Conservation (phyloP, 768 basidiomycete species). For the Mycena rebaudengoi region DNA sequence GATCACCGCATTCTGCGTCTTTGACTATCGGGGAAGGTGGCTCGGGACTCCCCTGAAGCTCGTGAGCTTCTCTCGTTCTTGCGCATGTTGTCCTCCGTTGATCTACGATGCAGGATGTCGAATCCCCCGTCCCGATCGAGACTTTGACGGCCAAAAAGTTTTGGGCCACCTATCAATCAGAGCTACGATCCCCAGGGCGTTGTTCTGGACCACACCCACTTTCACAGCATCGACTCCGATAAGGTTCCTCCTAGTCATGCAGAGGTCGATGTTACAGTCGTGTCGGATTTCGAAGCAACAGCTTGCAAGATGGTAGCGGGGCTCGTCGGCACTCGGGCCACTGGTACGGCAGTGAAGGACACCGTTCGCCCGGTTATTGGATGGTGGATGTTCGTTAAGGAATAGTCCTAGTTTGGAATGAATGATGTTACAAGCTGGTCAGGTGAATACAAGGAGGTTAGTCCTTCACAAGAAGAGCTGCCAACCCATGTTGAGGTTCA, state of each 20-base stretch:
- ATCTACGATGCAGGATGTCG: background rate
- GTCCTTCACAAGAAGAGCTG: too few species aligned
- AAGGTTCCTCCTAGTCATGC: constrained; percentile 26
- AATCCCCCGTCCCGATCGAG: background rate
- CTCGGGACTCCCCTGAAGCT: background rate
- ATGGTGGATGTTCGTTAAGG: constrained; percentile 21
- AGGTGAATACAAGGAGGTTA: too few species aligned
- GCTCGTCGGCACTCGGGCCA: constrained; percentile 22
- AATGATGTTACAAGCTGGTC: too few species aligned
- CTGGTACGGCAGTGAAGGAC: constrained; percentile 14
- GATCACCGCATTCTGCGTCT: constrained; percentile 8
- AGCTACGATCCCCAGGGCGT: background rate
- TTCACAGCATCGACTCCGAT: background rate
- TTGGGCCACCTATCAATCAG: background rate
- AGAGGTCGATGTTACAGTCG: constrained; percentile 32
- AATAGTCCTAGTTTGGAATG: too few species aligned
- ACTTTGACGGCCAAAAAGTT: background rate
- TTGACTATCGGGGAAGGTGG: background rate
- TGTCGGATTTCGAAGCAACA: constrained; percentile 28
- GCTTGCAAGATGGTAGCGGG: constrained; percentile 34
- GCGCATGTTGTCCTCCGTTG: background rate
- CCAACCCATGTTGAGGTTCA: too few species aligned
- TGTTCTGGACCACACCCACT: background rate
- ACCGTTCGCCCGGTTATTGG: constrained; percentile 26
- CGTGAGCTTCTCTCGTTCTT: background rate